These are phyloP conservation scores for Arabis hirsuta DNA, from an alignment of 345 rosid genomes.

Conservation along the genomic window DNA sequence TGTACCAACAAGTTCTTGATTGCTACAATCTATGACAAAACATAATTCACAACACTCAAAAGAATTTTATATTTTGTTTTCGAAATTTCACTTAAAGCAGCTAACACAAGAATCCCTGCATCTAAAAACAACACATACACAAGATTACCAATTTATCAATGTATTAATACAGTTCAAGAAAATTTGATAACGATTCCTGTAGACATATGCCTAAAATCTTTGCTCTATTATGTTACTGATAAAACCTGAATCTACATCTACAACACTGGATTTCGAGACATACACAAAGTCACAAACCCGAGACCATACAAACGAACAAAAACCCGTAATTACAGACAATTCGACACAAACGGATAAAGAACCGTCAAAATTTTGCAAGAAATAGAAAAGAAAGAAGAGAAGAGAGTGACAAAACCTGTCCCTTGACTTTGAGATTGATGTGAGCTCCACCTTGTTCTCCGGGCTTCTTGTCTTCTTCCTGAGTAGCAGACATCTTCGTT, in stretches of 20 bases:
- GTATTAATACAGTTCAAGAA: not conserved
- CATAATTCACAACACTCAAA: not conserved
- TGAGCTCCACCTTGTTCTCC: slow-evolving; percentile 67
- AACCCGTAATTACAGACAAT: not conserved
- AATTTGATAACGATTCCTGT: not conserved
- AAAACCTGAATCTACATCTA: slow-evolving; percentile 5
- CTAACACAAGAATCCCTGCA: not conserved
- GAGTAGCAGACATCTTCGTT: slow-evolving; percentile 52
- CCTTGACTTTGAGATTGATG: slow-evolving; percentile 90
- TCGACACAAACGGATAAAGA: not conserved
- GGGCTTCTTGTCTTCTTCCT: slow-evolving; percentile 85
- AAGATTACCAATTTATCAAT: slow-evolving; percentile 13
- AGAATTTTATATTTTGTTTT: not conserved
- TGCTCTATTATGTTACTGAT: not conserved
- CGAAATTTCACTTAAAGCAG: not conserved
- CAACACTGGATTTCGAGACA: not conserved
- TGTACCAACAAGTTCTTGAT: not conserved
- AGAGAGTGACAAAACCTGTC: slow-evolving; percentile 59
- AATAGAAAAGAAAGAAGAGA: not conserved
- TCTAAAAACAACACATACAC: not conserved
- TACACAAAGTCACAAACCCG: too few species aligned
- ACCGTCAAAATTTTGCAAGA: not conserved
- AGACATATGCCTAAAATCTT: not conserved
- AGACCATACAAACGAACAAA: not conserved
- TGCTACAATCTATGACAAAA: slow-evolving; percentile 1